Base-by-base conservation (phyloP, 1,139 yeast genomes). In the Geotrichum klebahnii region DNA sequence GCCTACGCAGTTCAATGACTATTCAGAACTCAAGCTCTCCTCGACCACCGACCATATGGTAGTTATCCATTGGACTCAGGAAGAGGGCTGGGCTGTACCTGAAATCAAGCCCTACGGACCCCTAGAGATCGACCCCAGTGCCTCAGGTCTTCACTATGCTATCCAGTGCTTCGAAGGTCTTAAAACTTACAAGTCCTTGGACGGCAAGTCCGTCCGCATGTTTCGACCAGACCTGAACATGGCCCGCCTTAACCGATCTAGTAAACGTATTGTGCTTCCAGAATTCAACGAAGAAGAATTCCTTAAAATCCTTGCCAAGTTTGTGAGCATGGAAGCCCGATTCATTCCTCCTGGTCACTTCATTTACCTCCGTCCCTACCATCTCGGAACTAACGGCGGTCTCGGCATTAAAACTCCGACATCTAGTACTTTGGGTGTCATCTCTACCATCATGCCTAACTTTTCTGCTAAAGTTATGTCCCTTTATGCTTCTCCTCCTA, bases 211-310 rank as follows among this genome's bases (percentile, higher is more conserved):
- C 40, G 67, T 72, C 54, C 63, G 71, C 33, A 61, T 73, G 31
- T 72, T 73, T 65, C 64, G 77, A 57, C 73, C 74, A 19, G 64
- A 64, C 52, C 70, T 65, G 60, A 73, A 73, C 63, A 69, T 72
- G 67, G 62, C 56, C 38, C 67, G 76, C 52, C 65, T 73, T 62
- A 72, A 72, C 61, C 59, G 59, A 44, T 70, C 75, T 2, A 70
- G 73, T 5, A 68, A 59, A 10, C 65, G 76, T 54, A 67, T 69
- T 48, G 66, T 69, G 19, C 64, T 73, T 54, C 76, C 77, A 34
- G 61, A 64, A 3, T 69, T 73, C 41, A 72, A 72, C 52, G 64
- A 66, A 29, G 70, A 67, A 28, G 73, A 72, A 54, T 67, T 72
- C 50, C 60, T 68, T 56, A 65, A 68, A 61, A 57, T 71, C 48